Evolutionary conservation across 2,329 filamentous ascomycete genomes (phyloP).

Genomic region (Verticillium nubilum): DNA sequence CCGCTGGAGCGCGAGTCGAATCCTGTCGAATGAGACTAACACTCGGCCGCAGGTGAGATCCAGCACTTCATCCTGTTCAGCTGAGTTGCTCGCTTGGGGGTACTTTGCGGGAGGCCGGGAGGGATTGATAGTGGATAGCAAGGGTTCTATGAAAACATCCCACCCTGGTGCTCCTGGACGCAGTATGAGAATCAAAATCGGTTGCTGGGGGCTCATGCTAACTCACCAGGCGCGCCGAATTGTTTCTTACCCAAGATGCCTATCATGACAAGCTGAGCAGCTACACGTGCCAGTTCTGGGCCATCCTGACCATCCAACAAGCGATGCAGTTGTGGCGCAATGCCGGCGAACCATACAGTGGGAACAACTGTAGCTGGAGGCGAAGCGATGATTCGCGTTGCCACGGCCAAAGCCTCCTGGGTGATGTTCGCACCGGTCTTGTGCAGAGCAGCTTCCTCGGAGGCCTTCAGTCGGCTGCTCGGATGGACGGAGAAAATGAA

Average conservation of each 20-base stretch:
- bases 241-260: conserved; percentile 60
- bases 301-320: conserved; percentile 58
- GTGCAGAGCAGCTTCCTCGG: conserved; percentile 38
- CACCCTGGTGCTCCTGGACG: conserved; percentile 50
- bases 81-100: not conserved
- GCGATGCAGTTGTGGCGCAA: conserved; percentile 55
- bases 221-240: conserved; percentile 55
- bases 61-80: conserved; percentile 31
- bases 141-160: conserved; percentile 54
- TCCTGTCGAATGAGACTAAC: conserved; percentile 39
- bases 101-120: conserved; percentile 10
- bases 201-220: not conserved
- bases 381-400: conserved; percentile 54
- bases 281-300: conserved; percentile 51
- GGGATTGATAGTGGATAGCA: conserved; percentile 47
- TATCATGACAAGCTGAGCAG: conserved; percentile 58
- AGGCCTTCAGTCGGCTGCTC: conserved; percentile 33
- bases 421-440: conserved; percentile 60
- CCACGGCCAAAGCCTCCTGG: conserved; percentile 61
- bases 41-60: conserved; percentile 37
- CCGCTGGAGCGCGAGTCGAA: conserved; percentile 48
- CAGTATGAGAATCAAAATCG: conserved; percentile 3
- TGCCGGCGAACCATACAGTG: conserved; percentile 53
- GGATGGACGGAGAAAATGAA: conserved; percentile 67
- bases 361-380: conserved; percentile 50